A percentile compares a stretch with the other conserved stretches of the same genome.
These are phyloP conservation scores for Immersiporthe knoxdaviesiana DNA, from an alignment of 2,329 filamentous ascomycete species.

Conservation along the genomic window DNA sequence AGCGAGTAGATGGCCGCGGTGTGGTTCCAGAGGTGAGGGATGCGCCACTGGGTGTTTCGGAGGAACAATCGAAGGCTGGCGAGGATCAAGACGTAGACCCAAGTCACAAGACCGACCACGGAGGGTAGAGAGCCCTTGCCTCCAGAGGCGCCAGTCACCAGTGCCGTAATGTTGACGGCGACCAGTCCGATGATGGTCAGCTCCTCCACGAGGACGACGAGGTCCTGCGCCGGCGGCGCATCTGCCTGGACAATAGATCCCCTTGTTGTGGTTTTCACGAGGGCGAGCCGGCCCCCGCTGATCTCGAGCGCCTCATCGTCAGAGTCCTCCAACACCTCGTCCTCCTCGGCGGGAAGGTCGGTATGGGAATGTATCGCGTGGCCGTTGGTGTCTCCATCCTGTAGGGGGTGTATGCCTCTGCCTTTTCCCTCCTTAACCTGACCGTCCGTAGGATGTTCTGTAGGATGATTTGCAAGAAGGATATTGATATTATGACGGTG, in stretches of 20 bases:
- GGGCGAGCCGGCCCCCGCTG: slow-evolving; percentile 55
- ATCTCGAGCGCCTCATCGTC: slow-evolving; percentile 65
- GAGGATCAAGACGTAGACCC: slow-evolving; percentile 80
- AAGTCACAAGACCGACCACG: slow-evolving; percentile 70
- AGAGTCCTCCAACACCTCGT: slow-evolving; percentile 45
- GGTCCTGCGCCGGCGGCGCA: slow-evolving; percentile 72
- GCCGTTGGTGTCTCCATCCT: slow-evolving; percentile 45
- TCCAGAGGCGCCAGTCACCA: slow-evolving; percentile 64
- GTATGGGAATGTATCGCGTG: slow-evolving; percentile 51
- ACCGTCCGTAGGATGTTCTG: slow-evolving; percentile 59
- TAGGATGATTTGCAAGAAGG: slow-evolving; percentile 66
- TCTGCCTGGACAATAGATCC: slow-evolving; percentile 73
- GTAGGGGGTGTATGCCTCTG: slow-evolving; percentile 59
- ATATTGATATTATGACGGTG: slow-evolving; percentile 69
- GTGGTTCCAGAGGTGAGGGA: slow-evolving; percentile 88
- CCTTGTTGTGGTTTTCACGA: slow-evolving; percentile 64
- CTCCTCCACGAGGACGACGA: slow-evolving; percentile 74
- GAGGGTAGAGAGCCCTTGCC: slow-evolving; percentile 61
- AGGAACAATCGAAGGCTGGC: slow-evolving; percentile 72
- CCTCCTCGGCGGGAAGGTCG: slow-evolving; percentile 51
- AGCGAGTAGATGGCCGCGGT: slow-evolving; percentile 81
- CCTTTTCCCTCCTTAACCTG: slow-evolving; percentile 50
- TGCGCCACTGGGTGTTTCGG: slow-evolving; percentile 65
- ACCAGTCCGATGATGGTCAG: slow-evolving; percentile 74
- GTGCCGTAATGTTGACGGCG: slow-evolving; percentile 66